Base-by-base conservation (phyloP, 2,329 filamentous ascomycete genomes). In the Magnaporthiopsis rhizophila region DNA sequence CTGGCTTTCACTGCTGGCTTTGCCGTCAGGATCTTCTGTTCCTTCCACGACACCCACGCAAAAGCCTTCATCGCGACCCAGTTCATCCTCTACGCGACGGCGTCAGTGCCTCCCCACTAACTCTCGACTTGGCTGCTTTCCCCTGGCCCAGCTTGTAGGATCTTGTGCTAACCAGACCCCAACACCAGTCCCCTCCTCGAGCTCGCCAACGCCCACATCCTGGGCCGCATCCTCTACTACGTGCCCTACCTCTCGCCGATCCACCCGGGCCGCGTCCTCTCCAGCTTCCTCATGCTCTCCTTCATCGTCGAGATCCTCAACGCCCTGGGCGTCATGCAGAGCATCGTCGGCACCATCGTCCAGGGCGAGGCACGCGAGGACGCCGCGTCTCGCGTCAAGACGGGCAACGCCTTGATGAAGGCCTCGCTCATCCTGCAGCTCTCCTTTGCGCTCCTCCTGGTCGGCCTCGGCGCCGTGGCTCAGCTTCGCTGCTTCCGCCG, bases 171-270 rank as follows among this genome's bases (percentile, higher is more conserved):
- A 57, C 62, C 7, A n/a, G 2, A 18, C n/a, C 7, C 36, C 34
- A n/a, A 4, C n/a, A 53, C 26, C 36, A 34, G 83, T 3, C 86
- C 86, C 0, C 76, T 88, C 3, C 82, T 87, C 62, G 85, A 87
- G 65, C 80, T 86, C 6, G 80, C 82, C 64, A 87, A 89, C 73
- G 89, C 88, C 73, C 82, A 87, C 69, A 77, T 87, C 65, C 81
- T 89, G 63, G 82, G 82, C 3, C 81, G 86, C 1, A 76, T 86
- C 11, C 77, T 89, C 56, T 82, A 82, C 73, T 89, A 88, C 71
- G 77, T 87, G 1, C 86, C 86, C 0, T 83, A 86, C 70, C 77
- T 81, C 64, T 77, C 85, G 0, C 85, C 86, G 0, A 70, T 84
- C 12, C 75, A 78, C 7, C 77, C 81, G 0, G 73, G 73, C 63